These are phyloP conservation scores for Colletotrichum sp. DNA, from an alignment of 2,329 filamentous ascomycete species.

Conservation along the genomic window DNA sequence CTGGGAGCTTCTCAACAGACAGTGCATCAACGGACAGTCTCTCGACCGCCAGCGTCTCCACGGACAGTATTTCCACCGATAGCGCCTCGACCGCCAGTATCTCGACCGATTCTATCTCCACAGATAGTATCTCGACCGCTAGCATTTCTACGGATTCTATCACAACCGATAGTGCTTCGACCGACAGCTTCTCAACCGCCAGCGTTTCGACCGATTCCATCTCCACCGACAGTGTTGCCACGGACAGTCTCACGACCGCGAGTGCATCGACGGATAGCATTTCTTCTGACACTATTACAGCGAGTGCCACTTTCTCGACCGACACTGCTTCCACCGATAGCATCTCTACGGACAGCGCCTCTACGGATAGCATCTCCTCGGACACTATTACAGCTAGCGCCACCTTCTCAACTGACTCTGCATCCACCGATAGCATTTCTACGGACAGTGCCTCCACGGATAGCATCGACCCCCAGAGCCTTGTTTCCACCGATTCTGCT, in stretches of 20 bases:
- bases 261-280: background rate
- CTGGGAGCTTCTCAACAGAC: background rate
- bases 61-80: background rate
- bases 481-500: background rate
- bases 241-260: background rate
- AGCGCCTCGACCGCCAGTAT: background rate
- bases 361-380: background rate
- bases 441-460: background rate
- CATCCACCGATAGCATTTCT: background rate
- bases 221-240: background rate
- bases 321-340: background rate
- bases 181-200: background rate
- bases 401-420: background rate
- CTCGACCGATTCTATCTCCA: background rate
- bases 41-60: accelerated
- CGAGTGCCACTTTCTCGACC: background rate
- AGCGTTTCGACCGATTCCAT: background rate
- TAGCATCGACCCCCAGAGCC: background rate
- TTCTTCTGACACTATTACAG: background rate
- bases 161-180: background rate
- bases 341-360: background rate
- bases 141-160: background rate
- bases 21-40: background rate
- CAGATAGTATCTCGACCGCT: background rate
- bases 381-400: background rate